These are phyloP conservation scores for Millerozyma miso DNA, from an alignment of 805 yeast genomes.

Conservation along the genomic window DNA sequence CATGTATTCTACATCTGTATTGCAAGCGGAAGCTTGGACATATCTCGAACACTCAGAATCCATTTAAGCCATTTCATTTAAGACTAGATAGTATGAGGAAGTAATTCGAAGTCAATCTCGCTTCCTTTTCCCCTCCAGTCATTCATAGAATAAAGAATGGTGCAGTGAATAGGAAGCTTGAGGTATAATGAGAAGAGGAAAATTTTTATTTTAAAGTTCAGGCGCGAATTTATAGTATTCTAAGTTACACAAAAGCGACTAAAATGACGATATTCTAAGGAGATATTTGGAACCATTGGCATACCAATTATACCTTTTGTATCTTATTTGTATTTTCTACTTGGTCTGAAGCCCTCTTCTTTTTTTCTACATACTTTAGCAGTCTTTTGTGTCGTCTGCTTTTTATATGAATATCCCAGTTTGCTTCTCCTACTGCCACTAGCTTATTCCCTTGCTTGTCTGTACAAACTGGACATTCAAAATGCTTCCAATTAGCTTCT, in stretches of 20 bases:
- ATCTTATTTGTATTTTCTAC: neutral
- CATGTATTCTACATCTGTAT: too few relatives aligned
- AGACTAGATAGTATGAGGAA: slow-evolving; percentile 34
- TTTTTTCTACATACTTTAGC: slow-evolving; percentile 43
- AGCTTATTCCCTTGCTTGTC: slow-evolving; percentile 51
- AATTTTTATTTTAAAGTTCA: slow-evolving; percentile 4
- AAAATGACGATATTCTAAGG: neutral
- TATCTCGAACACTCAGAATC: slow-evolving; percentile 41
- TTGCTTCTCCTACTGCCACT: slow-evolving; percentile 69
- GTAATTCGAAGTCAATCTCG: slow-evolving; percentile 26
- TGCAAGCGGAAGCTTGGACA: neutral
- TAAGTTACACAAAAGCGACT: neutral
- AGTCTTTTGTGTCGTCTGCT: slow-evolving; percentile 68
- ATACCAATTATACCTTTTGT: neutral
- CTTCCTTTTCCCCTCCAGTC: slow-evolving; percentile 40
- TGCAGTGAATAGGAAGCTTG: slow-evolving; percentile 39
- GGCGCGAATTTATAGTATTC: neutral
- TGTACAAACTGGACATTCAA: slow-evolving; percentile 60
- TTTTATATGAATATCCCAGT: slow-evolving; percentile 62
- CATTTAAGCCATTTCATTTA: slow-evolving; percentile 17
- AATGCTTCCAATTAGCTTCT: slow-evolving; percentile 59
- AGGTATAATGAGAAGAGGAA: slow-evolving; percentile 29
- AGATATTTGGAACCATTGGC: too few relatives aligned
- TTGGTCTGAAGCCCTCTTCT: slow-evolving; percentile 35
- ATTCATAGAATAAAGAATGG: slow-evolving; percentile 28